Base-by-base conservation (phyloP, 1,284 basidiomycete species). In the Microbotryum silenes-acaulis region DNA sequence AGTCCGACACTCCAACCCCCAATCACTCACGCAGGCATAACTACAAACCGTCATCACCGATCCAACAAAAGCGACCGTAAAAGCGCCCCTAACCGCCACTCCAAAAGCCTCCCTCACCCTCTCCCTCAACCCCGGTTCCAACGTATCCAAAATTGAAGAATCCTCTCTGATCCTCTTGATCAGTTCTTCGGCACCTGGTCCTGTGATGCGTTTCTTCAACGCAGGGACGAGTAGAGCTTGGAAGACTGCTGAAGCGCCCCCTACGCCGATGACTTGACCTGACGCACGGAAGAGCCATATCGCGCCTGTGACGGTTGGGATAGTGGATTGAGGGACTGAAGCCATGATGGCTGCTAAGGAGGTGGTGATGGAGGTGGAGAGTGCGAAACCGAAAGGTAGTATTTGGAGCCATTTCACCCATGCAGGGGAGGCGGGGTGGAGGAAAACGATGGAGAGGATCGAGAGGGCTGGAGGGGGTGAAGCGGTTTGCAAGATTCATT, bases 201-300 rank as follows among this genome's bases (percentile, higher is more conserved):
- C 79, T 18, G 80, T 79, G 54, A 91, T 85, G 3, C 85, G 81
- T 55, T 79, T 75, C 27, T 78, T 78, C 33, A 91, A 78, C 68
- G 88, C 83, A 2, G 68, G 68, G 47, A 82, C 81, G 27, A 91
- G 79, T 46, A 79, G 77, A 4, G 27, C 33, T 54, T 59, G 63
- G 1, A 65, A 29, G 23, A 65, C 54, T 1, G 60, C 86, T 85
- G 0, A 85, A 2, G 87, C 83, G 18, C 87, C 75, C 0, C 86
- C 87, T 0, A 92, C 88, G 5, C 89, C 89, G 12, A 82, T 81
- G 5, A 91, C 88, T 79, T 92, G 89, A 44, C 88, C 88, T 82
- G 69, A 63, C 47, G 67, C 72, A 37, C 89, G 81, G 73, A 89
- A 87, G 44, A 91, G 77, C 72, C 89, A 87, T 51, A 81, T 82